Evolutionary conservation across 2,329 filamentous ascomycete species (phyloP).

Genomic region (Teratosphaeria gauchensis): DNA sequence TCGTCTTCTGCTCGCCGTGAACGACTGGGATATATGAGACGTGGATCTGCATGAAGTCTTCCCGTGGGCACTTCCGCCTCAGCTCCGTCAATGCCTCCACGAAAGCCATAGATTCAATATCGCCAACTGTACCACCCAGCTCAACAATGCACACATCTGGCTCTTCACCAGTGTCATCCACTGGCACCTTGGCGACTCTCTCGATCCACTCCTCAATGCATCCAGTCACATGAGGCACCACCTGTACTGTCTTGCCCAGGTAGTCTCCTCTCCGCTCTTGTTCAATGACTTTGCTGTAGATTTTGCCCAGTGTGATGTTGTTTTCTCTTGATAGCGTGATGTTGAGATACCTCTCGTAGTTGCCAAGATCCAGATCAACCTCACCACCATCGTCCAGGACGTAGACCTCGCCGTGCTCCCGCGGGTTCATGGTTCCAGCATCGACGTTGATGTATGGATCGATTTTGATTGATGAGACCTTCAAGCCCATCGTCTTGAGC

Average conservation of each 20-base stretch:
- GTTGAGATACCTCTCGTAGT: constrained; percentile 73
- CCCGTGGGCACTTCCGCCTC: constrained; percentile 58
- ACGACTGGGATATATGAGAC: constrained; percentile 80
- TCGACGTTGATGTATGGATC: constrained; percentile 69
- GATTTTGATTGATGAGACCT: constrained; percentile 61
- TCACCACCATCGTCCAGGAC: constrained; percentile 78
- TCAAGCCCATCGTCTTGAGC: constrained; percentile 70
- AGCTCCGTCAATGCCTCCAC: constrained; percentile 79
- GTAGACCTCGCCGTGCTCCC: constrained; percentile 78
- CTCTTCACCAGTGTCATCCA: constrained; percentile 71
- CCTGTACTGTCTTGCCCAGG: constrained; percentile 80
- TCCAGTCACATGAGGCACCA: constrained; percentile 86
- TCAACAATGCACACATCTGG: constrained; percentile 89
- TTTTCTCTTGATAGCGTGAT: constrained; percentile 75
- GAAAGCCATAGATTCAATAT: constrained; percentile 82
- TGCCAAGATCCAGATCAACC: constrained; percentile 64
- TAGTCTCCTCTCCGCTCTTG: constrained; percentile 65
- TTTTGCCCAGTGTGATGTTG: constrained; percentile 97
- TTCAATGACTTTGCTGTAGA: constrained; percentile 82
- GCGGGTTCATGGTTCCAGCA: constrained; percentile 62
- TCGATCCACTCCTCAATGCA: constrained; percentile 90
- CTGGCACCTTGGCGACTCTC: constrained; percentile 72
- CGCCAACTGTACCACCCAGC: constrained; percentile 60
- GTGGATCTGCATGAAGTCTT: constrained; percentile 81
- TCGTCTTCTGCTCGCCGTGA: constrained; percentile 80